phyloP scores from a whole-genome alignment of 495 filamentous ascomycete genomes.

The Penicillium arizonense region DNA sequence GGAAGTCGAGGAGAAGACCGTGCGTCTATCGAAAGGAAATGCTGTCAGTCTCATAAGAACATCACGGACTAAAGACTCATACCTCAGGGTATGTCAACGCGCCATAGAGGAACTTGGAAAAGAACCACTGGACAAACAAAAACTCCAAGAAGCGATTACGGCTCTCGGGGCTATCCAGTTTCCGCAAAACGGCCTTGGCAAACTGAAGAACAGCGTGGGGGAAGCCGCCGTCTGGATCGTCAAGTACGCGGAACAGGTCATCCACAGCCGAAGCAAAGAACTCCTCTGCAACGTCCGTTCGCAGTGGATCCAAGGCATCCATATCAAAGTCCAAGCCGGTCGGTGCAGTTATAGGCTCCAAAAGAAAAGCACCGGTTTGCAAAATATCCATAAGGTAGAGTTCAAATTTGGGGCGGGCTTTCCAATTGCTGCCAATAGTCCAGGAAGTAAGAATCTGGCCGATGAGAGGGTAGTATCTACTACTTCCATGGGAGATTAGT shows the following conservation, averaged over 20 bases:
- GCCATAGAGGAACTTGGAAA: conserved; percentile 79
- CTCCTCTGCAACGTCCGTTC: conserved; percentile 78
- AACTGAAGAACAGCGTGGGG: conserved; percentile 81
- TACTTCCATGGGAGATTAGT: conserved; percentile 50
- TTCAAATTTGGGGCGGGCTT: conserved; percentile 83
- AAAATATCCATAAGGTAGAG: conserved; percentile 91
- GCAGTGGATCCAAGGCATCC: conserved; percentile 61
- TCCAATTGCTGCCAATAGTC: conserved; percentile 85
- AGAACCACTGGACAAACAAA: conserved; percentile 88
- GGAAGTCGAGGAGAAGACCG: conserved; percentile 85
- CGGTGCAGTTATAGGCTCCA: conserved; percentile 70
- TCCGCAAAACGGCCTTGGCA: conserved; percentile 75
- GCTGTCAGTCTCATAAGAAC: conserved; percentile 7
- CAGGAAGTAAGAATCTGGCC: conserved; percentile 70
- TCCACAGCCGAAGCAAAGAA: conserved; percentile 85
- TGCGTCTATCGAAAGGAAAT: conserved; percentile 53
- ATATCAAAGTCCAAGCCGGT: conserved; percentile 37
- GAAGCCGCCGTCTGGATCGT: conserved; percentile 74
- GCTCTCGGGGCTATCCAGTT: conserved; percentile 66
- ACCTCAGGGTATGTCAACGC: conserved; percentile 89
- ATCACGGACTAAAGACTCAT: conserved; percentile 24
- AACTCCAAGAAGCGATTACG: conserved; percentile 72
- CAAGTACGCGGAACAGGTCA: conserved; percentile 80
- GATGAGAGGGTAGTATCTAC: conserved; percentile 40
- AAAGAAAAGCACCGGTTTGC: conserved; percentile 85